Evolutionary conservation across 768 basidiomycete genomes (phyloP).

Genomic region (Udeniomyces megalosporus): DNA sequence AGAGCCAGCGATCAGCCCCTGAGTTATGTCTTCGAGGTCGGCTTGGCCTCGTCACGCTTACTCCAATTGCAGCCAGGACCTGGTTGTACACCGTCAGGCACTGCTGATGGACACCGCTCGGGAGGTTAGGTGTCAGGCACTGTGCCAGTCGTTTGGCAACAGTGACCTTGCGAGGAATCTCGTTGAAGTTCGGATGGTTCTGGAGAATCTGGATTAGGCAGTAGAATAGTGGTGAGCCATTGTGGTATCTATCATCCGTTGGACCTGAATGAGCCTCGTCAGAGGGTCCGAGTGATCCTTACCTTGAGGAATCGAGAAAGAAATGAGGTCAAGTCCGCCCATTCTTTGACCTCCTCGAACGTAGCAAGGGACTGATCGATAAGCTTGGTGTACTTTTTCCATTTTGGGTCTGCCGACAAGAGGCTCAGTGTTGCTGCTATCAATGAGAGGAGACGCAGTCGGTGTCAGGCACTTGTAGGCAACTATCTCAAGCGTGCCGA

Average conservation of each 20-base stretch:
- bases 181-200: conserved; percentile 81
- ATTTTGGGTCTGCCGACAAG: conserved; percentile 53
- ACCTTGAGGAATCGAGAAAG: conserved; percentile 86
- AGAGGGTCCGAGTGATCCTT: no score
- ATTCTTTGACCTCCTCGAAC: conserved; percentile 93
- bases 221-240: not conserved
- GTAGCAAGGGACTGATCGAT: conserved; percentile 84
- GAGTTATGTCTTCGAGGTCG: not conserved
- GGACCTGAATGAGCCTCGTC: no score
- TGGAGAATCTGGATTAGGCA: conserved; percentile 58
- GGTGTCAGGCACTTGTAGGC: not conserved
- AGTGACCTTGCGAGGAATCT: conserved; percentile 84
- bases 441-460: not conserved
- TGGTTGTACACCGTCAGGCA: conserved; percentile 89
- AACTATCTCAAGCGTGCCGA: not conserved
- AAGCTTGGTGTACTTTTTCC: conserved; percentile 78
- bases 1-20: not conserved
- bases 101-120: conserved; percentile 89
- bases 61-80: conserved; percentile 78
- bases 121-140: conserved; percentile 92
- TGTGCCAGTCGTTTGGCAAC: conserved; percentile 91
- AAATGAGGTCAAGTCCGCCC: conserved; percentile 98
- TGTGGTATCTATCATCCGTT: no score
- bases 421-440: not conserved
- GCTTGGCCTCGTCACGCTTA: conserved; percentile 33